These are phyloP conservation scores for Naganishia vaughanmartiniae DNA, from an alignment of 768 basidiomycete species.

Conservation along the genomic window DNA sequence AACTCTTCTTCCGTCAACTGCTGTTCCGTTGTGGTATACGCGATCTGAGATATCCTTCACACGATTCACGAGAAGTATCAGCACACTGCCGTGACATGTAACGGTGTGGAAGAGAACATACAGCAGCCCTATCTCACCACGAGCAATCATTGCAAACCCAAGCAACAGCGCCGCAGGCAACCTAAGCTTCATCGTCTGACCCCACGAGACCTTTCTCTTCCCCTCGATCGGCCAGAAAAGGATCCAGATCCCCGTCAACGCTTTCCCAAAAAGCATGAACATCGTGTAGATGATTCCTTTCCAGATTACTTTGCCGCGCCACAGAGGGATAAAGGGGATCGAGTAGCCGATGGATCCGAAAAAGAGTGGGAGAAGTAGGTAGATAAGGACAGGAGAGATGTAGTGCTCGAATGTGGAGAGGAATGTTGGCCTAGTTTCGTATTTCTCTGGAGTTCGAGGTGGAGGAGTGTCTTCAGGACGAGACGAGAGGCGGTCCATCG, in stretches of 20 bases:
- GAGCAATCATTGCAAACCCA: constrained; percentile 64
- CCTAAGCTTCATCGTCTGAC: constrained; percentile 5
- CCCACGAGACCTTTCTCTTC: constrained; percentile 33
- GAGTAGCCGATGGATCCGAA: constrained; percentile 64
- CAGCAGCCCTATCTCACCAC: constrained; percentile 66
- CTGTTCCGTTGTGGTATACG: constrained; percentile 36
- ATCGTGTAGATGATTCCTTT: constrained; percentile 61
- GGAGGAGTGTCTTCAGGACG: background rate
- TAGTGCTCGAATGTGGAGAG: constrained; percentile 51
- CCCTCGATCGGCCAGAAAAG: constrained; percentile 40
- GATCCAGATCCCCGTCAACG: constrained; percentile 57
- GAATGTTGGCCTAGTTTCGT: constrained; percentile 29
- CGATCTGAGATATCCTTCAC: constrained; percentile 54
- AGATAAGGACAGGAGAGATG: constrained; percentile 54
- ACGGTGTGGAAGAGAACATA: constrained; percentile 26
- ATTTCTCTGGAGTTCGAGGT: background rate
- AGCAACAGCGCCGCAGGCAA: constrained; percentile 52
- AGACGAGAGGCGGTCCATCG: background rate
- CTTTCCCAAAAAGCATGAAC: constrained; percentile 62
- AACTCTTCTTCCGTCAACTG: constrained; percentile 55
- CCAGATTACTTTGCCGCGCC: constrained; percentile 57
- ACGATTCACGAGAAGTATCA: background rate
- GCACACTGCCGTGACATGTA: background rate
- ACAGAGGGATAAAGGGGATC: constrained; percentile 58
- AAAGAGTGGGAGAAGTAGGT: constrained; percentile 63